Conservation (phyloP, 177 flowering plant species). For the Telopea speciosissima region DNA sequence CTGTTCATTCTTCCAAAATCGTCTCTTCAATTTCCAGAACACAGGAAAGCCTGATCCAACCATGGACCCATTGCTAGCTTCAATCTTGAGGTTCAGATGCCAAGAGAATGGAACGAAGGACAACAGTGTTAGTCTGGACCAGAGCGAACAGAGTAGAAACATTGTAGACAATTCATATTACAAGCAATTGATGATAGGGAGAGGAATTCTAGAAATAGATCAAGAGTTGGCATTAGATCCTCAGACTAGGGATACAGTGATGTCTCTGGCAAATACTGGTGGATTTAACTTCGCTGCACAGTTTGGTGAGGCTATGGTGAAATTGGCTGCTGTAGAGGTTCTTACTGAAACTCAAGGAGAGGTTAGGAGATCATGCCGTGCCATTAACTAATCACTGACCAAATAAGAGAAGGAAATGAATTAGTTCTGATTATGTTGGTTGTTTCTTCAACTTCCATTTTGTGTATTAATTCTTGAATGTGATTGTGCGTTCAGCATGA, state of each 20-base stretch:
- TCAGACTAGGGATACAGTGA: conserved; percentile 21
- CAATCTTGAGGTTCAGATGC: conserved; percentile 16
- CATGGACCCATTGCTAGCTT: conserved; percentile 27
- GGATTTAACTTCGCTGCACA: conserved; percentile 21
- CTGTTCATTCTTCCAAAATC: conserved; percentile 29
- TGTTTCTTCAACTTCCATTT: too few species aligned
- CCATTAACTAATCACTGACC: too few species aligned
- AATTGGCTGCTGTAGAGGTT: conserved; percentile 37
- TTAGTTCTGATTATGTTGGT: too few species aligned
- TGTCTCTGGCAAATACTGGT: conserved; percentile 16
- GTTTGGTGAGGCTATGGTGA: conserved; percentile 48
- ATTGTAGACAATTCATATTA: conserved; percentile 26
- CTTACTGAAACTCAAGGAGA: conserved; percentile 33
- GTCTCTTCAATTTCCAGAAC: conserved; percentile 26
- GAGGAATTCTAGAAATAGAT: conserved; percentile 37
- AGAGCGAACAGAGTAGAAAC: conserved; percentile 4
- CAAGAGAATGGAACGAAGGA: neutral
- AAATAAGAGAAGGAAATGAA: too few species aligned
- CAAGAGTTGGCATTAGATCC: conserved; percentile 29
- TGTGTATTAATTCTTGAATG: too few species aligned
- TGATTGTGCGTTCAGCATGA: too few species aligned
- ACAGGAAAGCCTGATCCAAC: conserved; percentile 27
- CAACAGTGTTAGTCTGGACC: conserved; percentile 24
- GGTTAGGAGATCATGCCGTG: conserved; percentile 34
- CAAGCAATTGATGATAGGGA: conserved; percentile 14